A percentile compares a stretch with the other conserved stretches of the same genome.
These are phyloP conservation scores for Fusarium succisae DNA, from an alignment of 2,329 filamentous ascomycete species.

Conservation along the genomic window DNA sequence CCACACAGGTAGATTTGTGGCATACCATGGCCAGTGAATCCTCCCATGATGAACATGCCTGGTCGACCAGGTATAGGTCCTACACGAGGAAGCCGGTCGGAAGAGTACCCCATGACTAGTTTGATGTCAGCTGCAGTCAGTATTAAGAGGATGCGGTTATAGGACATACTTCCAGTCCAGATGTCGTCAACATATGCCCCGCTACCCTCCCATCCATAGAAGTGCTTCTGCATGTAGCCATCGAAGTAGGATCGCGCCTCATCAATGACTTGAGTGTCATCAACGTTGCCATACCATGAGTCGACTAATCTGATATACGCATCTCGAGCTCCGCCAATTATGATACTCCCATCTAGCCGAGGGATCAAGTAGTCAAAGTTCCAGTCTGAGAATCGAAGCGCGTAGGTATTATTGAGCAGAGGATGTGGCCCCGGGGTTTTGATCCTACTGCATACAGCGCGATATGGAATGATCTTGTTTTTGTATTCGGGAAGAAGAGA, in stretches of 20 bases:
- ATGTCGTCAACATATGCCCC: neutral
- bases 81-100: neutral
- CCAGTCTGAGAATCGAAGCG: neutral
- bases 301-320: neutral
- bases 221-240: neutral
- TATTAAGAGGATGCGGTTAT: fast-evolving
- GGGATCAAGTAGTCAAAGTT: neutral
- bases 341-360: neutral
- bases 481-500: neutral
- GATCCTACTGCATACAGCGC: neutral
- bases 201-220: neutral
- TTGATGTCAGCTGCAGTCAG: fast-evolving
- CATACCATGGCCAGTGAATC: neutral
- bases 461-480: neutral
- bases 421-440: neutral
- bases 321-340: neutral
- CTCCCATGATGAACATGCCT: neutral
- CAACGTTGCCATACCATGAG: neutral
- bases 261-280: neutral
- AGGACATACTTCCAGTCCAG: neutral
- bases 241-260: neutral
- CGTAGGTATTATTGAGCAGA: neutral
- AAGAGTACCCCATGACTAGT: neutral
- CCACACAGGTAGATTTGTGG: neutral
- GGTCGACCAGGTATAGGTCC: neutral